A percentile compares a stretch with the other conserved stretches of the same genome.
These are phyloP conservation scores for Sordaria brevicollis DNA, from an alignment of 495 filamentous ascomycete species.

Conservation along the genomic window DNA sequence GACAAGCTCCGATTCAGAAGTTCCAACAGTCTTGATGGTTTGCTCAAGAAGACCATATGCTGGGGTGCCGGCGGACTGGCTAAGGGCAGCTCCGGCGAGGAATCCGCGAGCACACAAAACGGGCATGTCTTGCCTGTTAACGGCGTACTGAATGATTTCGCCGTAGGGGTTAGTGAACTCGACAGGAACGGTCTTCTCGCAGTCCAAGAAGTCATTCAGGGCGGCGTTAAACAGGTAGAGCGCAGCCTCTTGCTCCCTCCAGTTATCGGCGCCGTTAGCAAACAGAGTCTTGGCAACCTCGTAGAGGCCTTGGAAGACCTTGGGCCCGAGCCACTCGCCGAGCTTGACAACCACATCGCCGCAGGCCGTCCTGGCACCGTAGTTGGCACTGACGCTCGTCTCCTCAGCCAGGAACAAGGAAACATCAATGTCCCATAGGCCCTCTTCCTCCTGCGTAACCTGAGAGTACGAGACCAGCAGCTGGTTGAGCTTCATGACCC, in stretches of 20 bases:
- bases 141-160: conserved; percentile 67
- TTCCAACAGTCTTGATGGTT: conserved; percentile 61
- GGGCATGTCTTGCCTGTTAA: conserved; percentile 46
- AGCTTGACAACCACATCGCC: conserved; percentile 86
- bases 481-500: conserved; percentile 75
- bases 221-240: conserved; percentile 75
- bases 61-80: conserved; percentile 41
- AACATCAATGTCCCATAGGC: conserved; percentile 90
- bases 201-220: conserved; percentile 70
- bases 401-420: conserved; percentile 94
- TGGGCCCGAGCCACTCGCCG: conserved; percentile 73
- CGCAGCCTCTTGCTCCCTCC: conserved; percentile 62
- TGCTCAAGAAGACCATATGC: conserved; percentile 52
- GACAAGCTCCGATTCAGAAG: conserved; percentile 74
- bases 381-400: conserved; percentile 90
- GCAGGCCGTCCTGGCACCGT: conserved; percentile 83
- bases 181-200: conserved; percentile 50
- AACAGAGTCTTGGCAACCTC: conserved; percentile 63
- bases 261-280: conserved; percentile 35
- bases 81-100: conserved; percentile 65
- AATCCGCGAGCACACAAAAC: conserved; percentile 79
- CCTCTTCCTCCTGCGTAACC: conserved; percentile 86
- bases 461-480: conserved; percentile 79
- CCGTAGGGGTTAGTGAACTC: conserved; percentile 62
- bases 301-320: conserved; percentile 63